A percentile compares a stretch with the other conserved stretches of the same genome.
phyloP scores from a whole-genome alignment of 768 basidiomycete species.

The Lentinula detonsa region DNA sequence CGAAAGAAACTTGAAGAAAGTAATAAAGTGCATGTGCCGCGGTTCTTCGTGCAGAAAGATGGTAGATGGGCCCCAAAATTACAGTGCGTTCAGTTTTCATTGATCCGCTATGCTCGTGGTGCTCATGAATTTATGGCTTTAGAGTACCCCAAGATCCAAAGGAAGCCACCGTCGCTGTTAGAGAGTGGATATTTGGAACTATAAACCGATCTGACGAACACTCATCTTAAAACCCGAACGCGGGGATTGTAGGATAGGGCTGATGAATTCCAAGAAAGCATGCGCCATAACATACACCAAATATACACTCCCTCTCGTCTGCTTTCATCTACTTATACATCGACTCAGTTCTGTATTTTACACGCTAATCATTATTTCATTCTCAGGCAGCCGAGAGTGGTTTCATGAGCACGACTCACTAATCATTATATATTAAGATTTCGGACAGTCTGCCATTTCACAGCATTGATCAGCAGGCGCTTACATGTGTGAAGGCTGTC shows the following conservation, averaged over 20 bases:
- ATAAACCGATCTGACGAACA: neutral
- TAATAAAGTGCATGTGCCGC: constrained; percentile 61
- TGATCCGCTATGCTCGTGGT: constrained; percentile 3
- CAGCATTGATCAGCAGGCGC: too few relatives aligned
- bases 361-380: neutral
- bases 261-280: neutral
- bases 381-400: neutral
- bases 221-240: neutral
- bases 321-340: neutral
- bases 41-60: constrained; percentile 73
- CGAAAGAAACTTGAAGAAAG: constrained; percentile 69
- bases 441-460: too few relatives aligned
- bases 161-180: constrained; percentile 58
- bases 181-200: constrained; percentile 71
- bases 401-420: too few relatives aligned
- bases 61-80: constrained; percentile 84
- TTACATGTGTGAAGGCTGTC: too few relatives aligned
- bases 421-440: too few relatives aligned
- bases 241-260: neutral
- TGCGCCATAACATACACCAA: neutral
- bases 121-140: neutral
- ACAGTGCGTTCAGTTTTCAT: constrained; percentile 36
- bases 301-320: neutral
- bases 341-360: neutral
- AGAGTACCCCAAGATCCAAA: constrained; percentile 71